Conservation (phyloP, 306 rosid genomes). For the Datisca glomerata region DNA sequence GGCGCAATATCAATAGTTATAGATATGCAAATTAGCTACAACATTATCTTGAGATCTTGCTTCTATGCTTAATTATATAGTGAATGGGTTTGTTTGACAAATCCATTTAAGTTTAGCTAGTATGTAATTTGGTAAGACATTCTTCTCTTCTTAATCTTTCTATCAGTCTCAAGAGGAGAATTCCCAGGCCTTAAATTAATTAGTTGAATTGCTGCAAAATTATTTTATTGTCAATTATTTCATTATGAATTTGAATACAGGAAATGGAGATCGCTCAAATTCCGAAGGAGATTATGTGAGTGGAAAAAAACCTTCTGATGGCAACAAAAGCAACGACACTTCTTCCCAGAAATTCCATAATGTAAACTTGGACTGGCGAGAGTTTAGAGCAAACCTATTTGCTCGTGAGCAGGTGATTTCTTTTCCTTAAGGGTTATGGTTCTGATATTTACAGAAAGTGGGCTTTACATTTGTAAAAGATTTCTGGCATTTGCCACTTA, state of each 20-base stretch:
- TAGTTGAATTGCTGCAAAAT: no score
- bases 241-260: constrained; percentile 25
- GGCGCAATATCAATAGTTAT: no score
- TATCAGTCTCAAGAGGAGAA: not conserved
- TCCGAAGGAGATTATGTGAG: constrained; percentile 54
- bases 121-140: no score
- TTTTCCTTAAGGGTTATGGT: constrained; percentile 20
- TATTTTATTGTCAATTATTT: constrained; percentile 5
- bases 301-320: constrained; percentile 13
- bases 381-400: constrained; percentile 82
- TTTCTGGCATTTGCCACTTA: no score
- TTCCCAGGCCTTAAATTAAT: not conserved
- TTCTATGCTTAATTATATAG: no score
- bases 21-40: no score
- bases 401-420: constrained; percentile 62
- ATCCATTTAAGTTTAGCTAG: no score
- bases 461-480: no score
- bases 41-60: no score
- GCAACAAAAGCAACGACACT: constrained; percentile 26
- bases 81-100: no score
- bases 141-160: no score
- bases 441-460: no score
- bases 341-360: constrained; percentile 38
- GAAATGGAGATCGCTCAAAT: constrained; percentile 53
- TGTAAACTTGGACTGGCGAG: constrained; percentile 70